Evolutionary conservation across 108 stramenopile genomes (phyloP).

Genomic region (Skeletonema menzelii): DNA sequence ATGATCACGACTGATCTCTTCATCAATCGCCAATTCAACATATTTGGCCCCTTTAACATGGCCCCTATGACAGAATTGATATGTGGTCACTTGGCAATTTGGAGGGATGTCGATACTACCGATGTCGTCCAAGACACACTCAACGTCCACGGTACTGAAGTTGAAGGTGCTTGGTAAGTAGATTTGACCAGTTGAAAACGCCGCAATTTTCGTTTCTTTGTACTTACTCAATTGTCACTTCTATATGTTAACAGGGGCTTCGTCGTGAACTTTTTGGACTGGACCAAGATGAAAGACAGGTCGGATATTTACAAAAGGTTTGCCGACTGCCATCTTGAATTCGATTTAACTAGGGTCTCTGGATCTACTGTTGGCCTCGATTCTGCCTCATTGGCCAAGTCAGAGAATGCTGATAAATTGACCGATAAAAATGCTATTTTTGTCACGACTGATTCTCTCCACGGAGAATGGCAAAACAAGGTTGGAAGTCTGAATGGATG

Average conservation of each 20-base stretch:
- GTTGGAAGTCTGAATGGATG: conserved; percentile 33
- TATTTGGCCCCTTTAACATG: conserved; percentile 32
- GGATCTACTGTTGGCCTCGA: conserved; percentile 21
- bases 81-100: conserved; percentile 37
- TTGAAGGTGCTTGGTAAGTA: conserved; percentile 7
- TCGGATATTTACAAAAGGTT: conserved; percentile 33
- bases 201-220: background rate
- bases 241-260: conserved; percentile 11
- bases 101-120: conserved; percentile 5
- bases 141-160: conserved; percentile 26
- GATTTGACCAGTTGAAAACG: background rate
- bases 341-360: conserved; percentile 17
- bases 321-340: conserved; percentile 26
- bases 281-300: conserved; percentile 34
- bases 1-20: conserved; percentile 26
- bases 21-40: conserved; percentile 28
- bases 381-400: conserved; percentile 11
- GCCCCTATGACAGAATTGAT: conserved; percentile 17
- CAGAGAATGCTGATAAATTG: conserved; percentile 2
- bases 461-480: conserved; percentile 33
- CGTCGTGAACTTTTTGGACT: conserved; percentile 33
- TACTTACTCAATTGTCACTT: background rate
- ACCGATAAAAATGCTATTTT: conserved; percentile 25
- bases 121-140: conserved; percentile 6
- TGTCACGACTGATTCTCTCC: conserved; percentile 18